These are phyloP conservation scores for Fusarium sp. DNA, from an alignment of 2,329 filamentous ascomycete species.

Conservation along the genomic window DNA sequence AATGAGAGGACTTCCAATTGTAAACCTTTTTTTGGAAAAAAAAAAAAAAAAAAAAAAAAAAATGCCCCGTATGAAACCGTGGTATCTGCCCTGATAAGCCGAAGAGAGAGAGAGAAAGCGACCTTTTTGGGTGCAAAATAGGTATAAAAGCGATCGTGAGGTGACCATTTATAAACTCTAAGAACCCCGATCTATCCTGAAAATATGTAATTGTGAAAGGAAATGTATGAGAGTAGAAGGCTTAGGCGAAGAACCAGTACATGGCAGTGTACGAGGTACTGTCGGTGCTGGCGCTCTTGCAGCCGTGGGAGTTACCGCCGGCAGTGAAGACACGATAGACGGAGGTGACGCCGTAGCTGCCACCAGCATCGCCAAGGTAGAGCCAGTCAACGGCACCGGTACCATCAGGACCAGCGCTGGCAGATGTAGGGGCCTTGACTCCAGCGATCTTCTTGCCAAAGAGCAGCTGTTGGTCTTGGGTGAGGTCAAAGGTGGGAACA, in stretches of 20 bases:
- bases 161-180: constrained; percentile 41
- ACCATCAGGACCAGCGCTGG: constrained; percentile 59
- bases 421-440: constrained; percentile 63
- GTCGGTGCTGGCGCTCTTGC: constrained; percentile 56
- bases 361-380: constrained; percentile 56
- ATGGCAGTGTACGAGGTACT: constrained; percentile 68
- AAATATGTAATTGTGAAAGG: constrained; percentile 35
- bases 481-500: constrained; percentile 71
- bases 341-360: constrained; percentile 51
- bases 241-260: constrained; percentile 68
- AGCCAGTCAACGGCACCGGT: constrained; percentile 70
- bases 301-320: constrained; percentile 61
- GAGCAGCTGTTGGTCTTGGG: constrained; percentile 51
- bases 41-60: constrained; percentile 1
- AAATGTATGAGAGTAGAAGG: neutral
- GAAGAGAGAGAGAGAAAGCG: constrained; percentile 17
- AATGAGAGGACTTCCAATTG: constrained; percentile 20
- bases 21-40: constrained; percentile 17
- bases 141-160: constrained; percentile 35
- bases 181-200: constrained; percentile 33
- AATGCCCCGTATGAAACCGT: constrained; percentile 25
- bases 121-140: constrained; percentile 37
- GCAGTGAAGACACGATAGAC: constrained; percentile 69
- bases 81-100: constrained; percentile 38
- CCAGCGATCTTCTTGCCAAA: constrained; percentile 61